Percentiles rank a stretch among this genome's conserved stretches.
These are phyloP conservation scores for Didymella pomorum DNA, from an alignment of 2,329 filamentous ascomycete genomes.

Conservation along the genomic window DNA sequence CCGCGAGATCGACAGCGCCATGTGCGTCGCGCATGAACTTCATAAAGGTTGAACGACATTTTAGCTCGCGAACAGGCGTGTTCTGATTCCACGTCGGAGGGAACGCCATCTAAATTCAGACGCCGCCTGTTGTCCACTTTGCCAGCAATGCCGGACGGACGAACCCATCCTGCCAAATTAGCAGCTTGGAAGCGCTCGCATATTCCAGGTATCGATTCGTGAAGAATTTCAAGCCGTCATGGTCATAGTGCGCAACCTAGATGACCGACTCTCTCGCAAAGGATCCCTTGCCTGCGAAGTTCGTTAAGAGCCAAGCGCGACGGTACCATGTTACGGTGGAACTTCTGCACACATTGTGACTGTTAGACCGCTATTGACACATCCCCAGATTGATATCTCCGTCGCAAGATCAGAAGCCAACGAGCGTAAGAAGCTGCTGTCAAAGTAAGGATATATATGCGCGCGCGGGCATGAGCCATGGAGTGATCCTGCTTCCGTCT, in stretches of 20 bases:
- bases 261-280: neutral
- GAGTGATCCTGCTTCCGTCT: neutral
- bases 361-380: no score
- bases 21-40: neutral
- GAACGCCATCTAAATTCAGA: neutral
- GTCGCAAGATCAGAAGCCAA: no score
- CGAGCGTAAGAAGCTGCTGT: neutral
- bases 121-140: neutral
- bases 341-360: no score
- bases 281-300: neutral
- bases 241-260: neutral
- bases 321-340: no score
- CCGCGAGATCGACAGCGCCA: neutral
- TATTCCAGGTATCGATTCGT: neutral
- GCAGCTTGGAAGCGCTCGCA: neutral
- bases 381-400: no score
- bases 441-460: neutral
- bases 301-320: no score
- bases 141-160: neutral
- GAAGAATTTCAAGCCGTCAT: neutral
- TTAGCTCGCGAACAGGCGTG: neutral
- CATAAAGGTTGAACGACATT: neutral
- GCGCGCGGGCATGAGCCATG: neutral
- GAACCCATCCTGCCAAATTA: neutral
- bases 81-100: neutral